Conservation (phyloP, 768 basidiomycete species). For the Russula vinacea region DNA sequence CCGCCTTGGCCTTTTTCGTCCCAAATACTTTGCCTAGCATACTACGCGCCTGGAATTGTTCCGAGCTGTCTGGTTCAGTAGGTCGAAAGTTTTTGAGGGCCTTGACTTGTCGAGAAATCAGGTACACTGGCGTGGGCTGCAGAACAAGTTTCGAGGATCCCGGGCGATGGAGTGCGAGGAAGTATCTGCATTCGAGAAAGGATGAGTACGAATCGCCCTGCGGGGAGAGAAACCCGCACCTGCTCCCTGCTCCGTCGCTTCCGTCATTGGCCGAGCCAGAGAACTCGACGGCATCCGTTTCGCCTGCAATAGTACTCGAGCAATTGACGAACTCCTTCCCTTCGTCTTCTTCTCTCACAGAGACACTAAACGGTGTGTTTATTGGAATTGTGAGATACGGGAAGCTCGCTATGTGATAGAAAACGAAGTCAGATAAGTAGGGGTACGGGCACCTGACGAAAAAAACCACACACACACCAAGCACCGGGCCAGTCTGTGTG, state of each 20-base stretch:
- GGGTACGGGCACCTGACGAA: neutral
- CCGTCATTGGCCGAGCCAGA: slow-evolving; percentile 58
- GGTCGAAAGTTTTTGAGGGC: slow-evolving; percentile 66
- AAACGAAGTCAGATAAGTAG: slow-evolving; percentile 1
- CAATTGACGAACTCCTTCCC: slow-evolving; percentile 38
- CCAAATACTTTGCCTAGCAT: slow-evolving; percentile 92
- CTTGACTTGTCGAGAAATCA: slow-evolving; percentile 78
- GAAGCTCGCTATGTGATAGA: slow-evolving; percentile 50
- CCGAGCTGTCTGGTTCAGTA: slow-evolving; percentile 48
- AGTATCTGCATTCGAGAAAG: slow-evolving; percentile 54
- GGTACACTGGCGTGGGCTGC: slow-evolving; percentile 62
- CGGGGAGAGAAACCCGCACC: slow-evolving; percentile 45
- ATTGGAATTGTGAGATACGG: slow-evolving; percentile 59
- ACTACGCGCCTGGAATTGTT: slow-evolving; percentile 62
- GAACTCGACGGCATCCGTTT: slow-evolving; percentile 82
- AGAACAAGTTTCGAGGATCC: slow-evolving; percentile 66
- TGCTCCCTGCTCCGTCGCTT: slow-evolving; percentile 57
- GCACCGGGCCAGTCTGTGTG: slow-evolving; percentile 47
- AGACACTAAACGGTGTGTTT: slow-evolving; percentile 61
- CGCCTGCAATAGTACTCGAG: slow-evolving; percentile 63
- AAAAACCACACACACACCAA: slow-evolving; percentile 42
- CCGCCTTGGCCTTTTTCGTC: slow-evolving; percentile 87
- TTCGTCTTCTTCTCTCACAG: slow-evolving; percentile 40
- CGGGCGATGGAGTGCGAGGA: slow-evolving; percentile 80
- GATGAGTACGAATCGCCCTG: neutral